Evolutionary conservation across 352 stramenopile genomes (phyloP).

Genomic region (Saprolegnia diclina): DNA sequence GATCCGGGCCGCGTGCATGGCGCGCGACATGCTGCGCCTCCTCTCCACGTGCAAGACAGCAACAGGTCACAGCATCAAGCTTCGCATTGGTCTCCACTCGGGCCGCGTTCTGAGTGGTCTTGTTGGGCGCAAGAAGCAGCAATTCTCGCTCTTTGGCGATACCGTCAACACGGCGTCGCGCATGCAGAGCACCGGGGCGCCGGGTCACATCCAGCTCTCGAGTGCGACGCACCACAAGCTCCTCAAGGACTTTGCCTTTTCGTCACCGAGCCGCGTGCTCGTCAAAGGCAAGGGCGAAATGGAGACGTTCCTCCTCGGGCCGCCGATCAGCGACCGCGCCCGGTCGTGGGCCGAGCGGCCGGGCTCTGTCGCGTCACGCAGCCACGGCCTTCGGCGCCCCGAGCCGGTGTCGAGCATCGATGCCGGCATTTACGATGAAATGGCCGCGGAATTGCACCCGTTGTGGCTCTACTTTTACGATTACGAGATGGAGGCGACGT

Average conservation of each 20-base stretch:
- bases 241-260: conserved; percentile 54
- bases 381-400: background rate
- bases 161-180: conserved; percentile 86
- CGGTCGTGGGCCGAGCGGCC: conserved; percentile 37
- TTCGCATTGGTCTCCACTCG: conserved; percentile 88
- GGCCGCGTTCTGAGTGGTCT: conserved; percentile 83
- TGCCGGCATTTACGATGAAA: conserved; percentile 45
- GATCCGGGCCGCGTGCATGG: conserved; percentile 66
- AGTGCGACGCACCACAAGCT: conserved; percentile 79
- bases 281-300: conserved; percentile 84
- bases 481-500: conserved; percentile 66
- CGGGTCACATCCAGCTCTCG: conserved; percentile 69
- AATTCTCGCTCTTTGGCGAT: conserved; percentile 92
- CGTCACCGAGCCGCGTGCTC: conserved; percentile 53
- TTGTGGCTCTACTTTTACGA: conserved; percentile 62
- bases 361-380: background rate
- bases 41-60: conserved; percentile 64
- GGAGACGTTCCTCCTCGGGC: conserved; percentile 76
- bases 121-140: conserved; percentile 88
- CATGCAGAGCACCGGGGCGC: conserved; percentile 85
- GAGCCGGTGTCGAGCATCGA: conserved; percentile 1
- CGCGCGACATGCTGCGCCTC: conserved; percentile 62
- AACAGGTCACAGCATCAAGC: conserved; percentile 72
- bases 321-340: conserved; percentile 54
- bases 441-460: conserved; percentile 57